These are phyloP conservation scores for Boletus subcaerulescens DNA, from an alignment of 768 basidiomycete species.

Conservation along the genomic window DNA sequence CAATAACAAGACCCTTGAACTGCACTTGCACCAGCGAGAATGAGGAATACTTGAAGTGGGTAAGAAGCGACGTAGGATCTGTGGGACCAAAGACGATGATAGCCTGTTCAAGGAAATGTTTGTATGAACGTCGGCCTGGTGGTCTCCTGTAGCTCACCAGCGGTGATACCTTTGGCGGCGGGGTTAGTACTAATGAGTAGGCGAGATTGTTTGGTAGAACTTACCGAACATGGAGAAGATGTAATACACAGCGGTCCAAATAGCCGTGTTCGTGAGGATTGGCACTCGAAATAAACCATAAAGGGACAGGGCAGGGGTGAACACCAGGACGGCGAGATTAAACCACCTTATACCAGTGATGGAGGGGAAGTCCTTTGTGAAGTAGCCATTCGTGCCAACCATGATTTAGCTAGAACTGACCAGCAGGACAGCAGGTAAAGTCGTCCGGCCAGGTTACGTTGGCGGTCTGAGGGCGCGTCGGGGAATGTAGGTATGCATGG, in stretches of 20 bases:
- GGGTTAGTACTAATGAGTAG: constrained; percentile 14
- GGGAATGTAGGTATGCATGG: constrained; percentile 14
- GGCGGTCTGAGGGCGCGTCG: constrained; percentile 8
- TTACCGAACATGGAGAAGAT: constrained; percentile 83
- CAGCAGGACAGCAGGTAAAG: constrained; percentile 1
- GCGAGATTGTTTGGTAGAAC: constrained; percentile 10
- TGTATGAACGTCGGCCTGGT: not conserved
- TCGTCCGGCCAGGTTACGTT: constrained; percentile 4
- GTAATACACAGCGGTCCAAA: constrained; percentile 74
- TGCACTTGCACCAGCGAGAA: constrained; percentile 75
- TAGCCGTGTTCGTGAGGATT: constrained; percentile 47
- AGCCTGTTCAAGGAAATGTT: constrained; percentile 42
- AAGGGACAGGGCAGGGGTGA: constrained; percentile 67
- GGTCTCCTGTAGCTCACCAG: constrained; percentile 32
- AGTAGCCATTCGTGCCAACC: constrained; percentile 11
- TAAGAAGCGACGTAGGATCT: constrained; percentile 74
- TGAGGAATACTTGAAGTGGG: constrained; percentile 66
- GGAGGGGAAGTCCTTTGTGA: constrained; percentile 39
- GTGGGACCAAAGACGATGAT: constrained; percentile 86
- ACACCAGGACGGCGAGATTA: constrained; percentile 64
- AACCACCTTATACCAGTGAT: constrained; percentile 70
- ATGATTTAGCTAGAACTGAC: constrained; percentile 3
- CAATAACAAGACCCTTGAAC: constrained; percentile 86
- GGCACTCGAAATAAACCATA: constrained; percentile 61
- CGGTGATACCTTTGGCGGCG: constrained; percentile 46